Percentiles rank a stretch among this genome's conserved stretches.
Evolutionary conservation across 129 eudicot species (phyloP).

Genomic region (Rutidosis leptorrhynchoides): DNA sequence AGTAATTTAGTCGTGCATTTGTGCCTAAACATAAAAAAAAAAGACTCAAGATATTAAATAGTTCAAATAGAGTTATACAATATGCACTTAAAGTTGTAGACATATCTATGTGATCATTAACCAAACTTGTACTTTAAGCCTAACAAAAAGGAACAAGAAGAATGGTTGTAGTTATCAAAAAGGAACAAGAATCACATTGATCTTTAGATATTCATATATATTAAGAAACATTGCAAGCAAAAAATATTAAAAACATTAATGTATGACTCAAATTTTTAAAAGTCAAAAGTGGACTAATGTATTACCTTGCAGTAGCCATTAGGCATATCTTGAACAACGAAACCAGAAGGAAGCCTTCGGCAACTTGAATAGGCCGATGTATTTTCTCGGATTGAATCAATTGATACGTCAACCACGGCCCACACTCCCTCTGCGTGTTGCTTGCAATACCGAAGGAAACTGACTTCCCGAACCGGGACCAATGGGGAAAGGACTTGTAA

Average conservation of each 20-base stretch:
- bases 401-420: slow-evolving; percentile 95
- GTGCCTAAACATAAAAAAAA: slow-evolving; percentile 9
- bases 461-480: slow-evolving; percentile 87
- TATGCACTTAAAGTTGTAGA: slow-evolving; percentile 14
- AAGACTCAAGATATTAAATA: background rate
- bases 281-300: slow-evolving; percentile 4
- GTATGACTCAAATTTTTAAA: background rate
- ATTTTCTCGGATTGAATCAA: slow-evolving; percentile 65
- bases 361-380: slow-evolving; percentile 50
- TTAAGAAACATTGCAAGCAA: background rate
- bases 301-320: slow-evolving; percentile 96
- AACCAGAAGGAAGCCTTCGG: slow-evolving; percentile 96
- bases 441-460: slow-evolving; percentile 92
- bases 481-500: slow-evolving; percentile 91
- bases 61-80: slow-evolving; percentile 11
- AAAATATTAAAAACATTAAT: background rate
- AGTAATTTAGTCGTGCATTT: background rate
- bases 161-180: slow-evolving; percentile 7
- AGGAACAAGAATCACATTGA: slow-evolving; percentile 12
- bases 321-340: slow-evolving; percentile 97
- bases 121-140: slow-evolving; percentile 15
- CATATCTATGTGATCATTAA: background rate
- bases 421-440: slow-evolving; percentile 95
- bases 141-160: slow-evolving; percentile 21
- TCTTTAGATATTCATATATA: background rate